A percentile compares a stretch with the other conserved stretches of the same genome.
These are phyloP conservation scores for Penicillium sp. DNA, from an alignment of 2,329 filamentous ascomycete genomes.

Conservation along the genomic window DNA sequence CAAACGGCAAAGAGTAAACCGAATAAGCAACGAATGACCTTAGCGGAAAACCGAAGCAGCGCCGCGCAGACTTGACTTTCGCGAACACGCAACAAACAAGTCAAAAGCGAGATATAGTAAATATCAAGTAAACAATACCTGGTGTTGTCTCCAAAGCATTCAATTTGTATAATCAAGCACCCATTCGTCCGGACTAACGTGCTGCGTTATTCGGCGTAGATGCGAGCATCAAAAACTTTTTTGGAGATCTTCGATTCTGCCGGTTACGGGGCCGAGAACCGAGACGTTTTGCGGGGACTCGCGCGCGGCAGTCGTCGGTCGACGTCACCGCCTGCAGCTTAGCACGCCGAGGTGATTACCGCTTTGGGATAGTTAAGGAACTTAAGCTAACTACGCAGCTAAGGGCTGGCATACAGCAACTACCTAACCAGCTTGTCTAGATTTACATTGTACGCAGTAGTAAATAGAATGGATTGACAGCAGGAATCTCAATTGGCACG, in stretches of 20 bases:
- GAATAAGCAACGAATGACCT: conserved; percentile 1
- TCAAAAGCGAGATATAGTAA: too few relatives aligned
- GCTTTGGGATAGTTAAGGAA: conserved; percentile 11
- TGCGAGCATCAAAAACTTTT: conserved; percentile 34
- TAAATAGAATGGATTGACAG: background rate
- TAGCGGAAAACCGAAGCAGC: background rate
- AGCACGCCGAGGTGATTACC: conserved; percentile 13
- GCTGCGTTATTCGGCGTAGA: conserved; percentile 47
- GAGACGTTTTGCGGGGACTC: conserved; percentile 11
- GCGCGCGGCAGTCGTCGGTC: too few relatives aligned
- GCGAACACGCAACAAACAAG: too few relatives aligned
- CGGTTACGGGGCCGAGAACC: conserved; percentile 1
- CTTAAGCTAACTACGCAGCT: too few relatives aligned
- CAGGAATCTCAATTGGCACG: conserved; percentile 11
- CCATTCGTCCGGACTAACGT: conserved; percentile 29
- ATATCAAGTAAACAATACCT: background rate
- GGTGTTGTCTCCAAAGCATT: background rate
- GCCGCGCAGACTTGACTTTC: too few relatives aligned
- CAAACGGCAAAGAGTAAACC: background rate
- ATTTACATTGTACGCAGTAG: background rate
- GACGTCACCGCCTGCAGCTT: conserved; percentile 11
- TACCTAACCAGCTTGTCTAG: background rate
- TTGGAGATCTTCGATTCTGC: conserved; percentile 8
- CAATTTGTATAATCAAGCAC: conserved; percentile 16
- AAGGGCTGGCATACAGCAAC: background rate